Conservation (phyloP, 495 filamentous ascomycete genomes). For the Hamigera avellanea region DNA sequence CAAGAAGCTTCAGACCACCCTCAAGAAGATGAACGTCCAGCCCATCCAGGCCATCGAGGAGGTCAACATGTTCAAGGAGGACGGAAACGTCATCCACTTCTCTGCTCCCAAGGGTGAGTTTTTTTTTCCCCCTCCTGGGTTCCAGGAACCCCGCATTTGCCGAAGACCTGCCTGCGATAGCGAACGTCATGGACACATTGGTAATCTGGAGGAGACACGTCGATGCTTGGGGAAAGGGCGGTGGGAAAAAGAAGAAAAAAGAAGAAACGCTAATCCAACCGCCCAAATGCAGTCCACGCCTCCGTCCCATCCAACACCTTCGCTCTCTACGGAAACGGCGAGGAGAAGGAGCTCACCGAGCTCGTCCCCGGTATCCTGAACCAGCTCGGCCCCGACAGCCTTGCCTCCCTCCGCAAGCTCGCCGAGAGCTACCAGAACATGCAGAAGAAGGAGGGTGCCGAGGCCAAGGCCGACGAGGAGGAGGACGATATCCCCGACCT, state of each 20-base stretch:
- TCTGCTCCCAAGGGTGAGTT: slow-evolving; percentile 83
- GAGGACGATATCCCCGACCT: slow-evolving; percentile 89
- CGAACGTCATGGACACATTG: no score
- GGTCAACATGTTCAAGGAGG: slow-evolving; percentile 99
- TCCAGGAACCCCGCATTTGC: no score
- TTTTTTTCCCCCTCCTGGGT: background rate
- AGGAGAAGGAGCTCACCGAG: slow-evolving; percentile 99
- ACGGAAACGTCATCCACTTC: slow-evolving; percentile 99
- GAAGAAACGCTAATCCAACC: background rate
- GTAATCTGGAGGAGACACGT: no score
- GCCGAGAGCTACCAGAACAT: slow-evolving; percentile 99
- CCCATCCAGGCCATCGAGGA: slow-evolving; percentile 99
- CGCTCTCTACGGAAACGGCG: slow-evolving; percentile 96
- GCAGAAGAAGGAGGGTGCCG: slow-evolving; percentile 83
- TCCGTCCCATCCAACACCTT: slow-evolving; percentile 95
- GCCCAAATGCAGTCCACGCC: slow-evolving; percentile 74
- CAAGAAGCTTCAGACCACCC: slow-evolving; percentile 93
- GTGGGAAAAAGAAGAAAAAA: slow-evolving; percentile 1
- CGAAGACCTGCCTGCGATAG: no score
- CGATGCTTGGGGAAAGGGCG: no score
- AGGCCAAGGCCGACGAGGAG: slow-evolving; percentile 66
- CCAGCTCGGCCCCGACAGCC: slow-evolving; percentile 94
- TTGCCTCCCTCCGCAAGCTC: slow-evolving; percentile 95
- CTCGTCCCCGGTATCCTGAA: slow-evolving; percentile 98
- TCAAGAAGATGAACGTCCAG: slow-evolving; percentile 94